These are phyloP conservation scores for Magnusiomyces fungicola DNA, from an alignment of 1,139 yeast species.

Conservation along the genomic window DNA sequence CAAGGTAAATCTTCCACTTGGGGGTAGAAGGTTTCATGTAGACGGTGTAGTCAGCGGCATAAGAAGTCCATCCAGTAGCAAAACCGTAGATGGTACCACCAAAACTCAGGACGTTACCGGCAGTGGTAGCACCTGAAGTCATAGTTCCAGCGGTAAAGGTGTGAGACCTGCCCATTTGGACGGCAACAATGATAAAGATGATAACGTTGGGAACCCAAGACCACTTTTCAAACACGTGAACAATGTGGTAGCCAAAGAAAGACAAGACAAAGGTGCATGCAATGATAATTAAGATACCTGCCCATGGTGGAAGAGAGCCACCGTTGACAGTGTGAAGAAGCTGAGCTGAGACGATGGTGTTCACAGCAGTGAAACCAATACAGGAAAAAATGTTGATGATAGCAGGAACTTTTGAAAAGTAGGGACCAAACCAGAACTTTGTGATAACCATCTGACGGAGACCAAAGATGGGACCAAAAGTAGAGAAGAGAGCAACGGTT, in stretches of 20 bases:
- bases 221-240: conserved; percentile 77
- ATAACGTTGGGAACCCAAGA: conserved; percentile 79
- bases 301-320: conserved; percentile 75
- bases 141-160: conserved; percentile 47
- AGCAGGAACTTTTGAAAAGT: conserved; percentile 70
- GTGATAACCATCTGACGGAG: conserved; percentile 83
- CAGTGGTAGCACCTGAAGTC: conserved; percentile 42
- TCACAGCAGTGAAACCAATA: conserved; percentile 94
- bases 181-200: conserved; percentile 70
- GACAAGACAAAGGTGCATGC: conserved; percentile 65
- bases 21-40: conserved; percentile 65
- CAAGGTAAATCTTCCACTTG: conserved; percentile 51
- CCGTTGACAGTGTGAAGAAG: conserved; percentile 69
- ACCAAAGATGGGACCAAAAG: conserved; percentile 80
- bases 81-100: conserved; percentile 85
- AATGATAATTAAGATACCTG: conserved; percentile 71
- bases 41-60: conserved; percentile 87
- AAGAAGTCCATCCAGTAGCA: conserved; percentile 93
- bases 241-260: conserved; percentile 79
- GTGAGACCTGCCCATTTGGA: conserved; percentile 60
- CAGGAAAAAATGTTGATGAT: conserved; percentile 75
- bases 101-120: conserved; percentile 72
- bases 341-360: conserved; percentile 85
- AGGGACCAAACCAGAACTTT: conserved; percentile 69
- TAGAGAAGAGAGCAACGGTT: conserved; percentile 77